A percentile compares a stretch with the other conserved stretches of the same genome.
Conservation (phyloP, 2,329 filamentous ascomycete genomes). For the Colletotrichum aenigma region DNA sequence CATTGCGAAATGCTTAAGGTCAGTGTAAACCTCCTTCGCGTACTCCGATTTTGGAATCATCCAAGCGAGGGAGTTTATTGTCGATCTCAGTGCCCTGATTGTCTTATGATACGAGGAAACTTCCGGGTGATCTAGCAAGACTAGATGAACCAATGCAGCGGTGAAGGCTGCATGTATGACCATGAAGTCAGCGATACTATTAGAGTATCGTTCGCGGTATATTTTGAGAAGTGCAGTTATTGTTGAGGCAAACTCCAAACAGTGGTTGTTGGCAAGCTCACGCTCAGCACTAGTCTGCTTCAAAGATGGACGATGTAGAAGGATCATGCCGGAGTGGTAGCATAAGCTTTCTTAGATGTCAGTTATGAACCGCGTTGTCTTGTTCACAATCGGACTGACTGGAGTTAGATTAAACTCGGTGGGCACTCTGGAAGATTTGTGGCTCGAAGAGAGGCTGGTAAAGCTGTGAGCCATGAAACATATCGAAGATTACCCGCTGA, state of each 20-base stretch:
- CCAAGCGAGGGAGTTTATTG: background rate
- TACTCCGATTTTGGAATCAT: background rate
- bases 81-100: background rate
- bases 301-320: background rate
- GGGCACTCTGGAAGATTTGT: background rate
- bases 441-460: background rate
- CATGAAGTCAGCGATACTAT: background rate
- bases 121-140: background rate
- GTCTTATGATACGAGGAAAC: background rate
- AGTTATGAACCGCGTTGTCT: background rate
- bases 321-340: background rate
- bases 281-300: background rate
- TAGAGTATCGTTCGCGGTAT: background rate
- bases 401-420: background rate
- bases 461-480: background rate
- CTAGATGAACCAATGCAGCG: background rate
- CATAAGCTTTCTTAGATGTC: background rate
- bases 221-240: background rate
- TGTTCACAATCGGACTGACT: background rate
- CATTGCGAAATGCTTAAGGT: background rate
- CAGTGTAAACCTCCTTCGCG: background rate
- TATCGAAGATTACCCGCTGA: background rate
- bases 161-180: background rate
- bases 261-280: background rate
- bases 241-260: background rate